Base-by-base conservation (phyloP, 441 rosid species). In the Geranium incanum region DNA sequence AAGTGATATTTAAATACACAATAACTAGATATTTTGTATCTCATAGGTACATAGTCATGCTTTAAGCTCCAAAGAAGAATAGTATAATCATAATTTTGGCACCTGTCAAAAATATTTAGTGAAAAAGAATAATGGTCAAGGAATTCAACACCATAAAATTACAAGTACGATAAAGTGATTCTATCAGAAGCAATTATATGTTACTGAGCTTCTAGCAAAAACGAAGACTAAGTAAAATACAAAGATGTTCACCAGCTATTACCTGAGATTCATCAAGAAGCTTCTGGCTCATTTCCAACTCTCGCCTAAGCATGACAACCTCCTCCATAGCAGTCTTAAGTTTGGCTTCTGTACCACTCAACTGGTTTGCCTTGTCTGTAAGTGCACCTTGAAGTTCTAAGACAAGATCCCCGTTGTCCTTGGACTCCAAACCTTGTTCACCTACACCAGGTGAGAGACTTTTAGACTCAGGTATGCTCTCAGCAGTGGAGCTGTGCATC, bases 191-290 rank as follows among this genome's bases (percentile, higher is more conserved):
- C 33, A 23, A 23, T 23, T 23, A 23, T 0, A 23, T 23, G 33
- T 23, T 23, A 23, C 33, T 23, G 33, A 23, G 33, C 33, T 23
- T 23, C 33, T 23, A 23, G 33, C 33, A 1, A 23, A 23, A 23
- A 23, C 33, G 33, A 28, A 28, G 33, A 28, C 33, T 28, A 28
- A 28, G 33, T 28, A 28, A 28, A 28, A 28, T 28, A 28, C 33
- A 28, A 28, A 28, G 33, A 28, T 28, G 33, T 28, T 28, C 33
- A 28, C 33, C 33, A 28, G 33, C 33, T 28, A 28, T 28, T 28
- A 95, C 99, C 98, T 93, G 97, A 76, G 97, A 95, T 88, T 95
- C 99, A 79, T 93, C 88, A 11, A 88, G 97, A 68, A 93, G 97
- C 84, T 91, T 91, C 84, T 69, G 87, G 79, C 83, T 88, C 66